Percentiles rank a stretch among this genome's conserved stretches.
These are phyloP conservation scores for Annulohypoxylon stygium DNA, from an alignment of 495 filamentous ascomycete genomes.

Conservation along the genomic window DNA sequence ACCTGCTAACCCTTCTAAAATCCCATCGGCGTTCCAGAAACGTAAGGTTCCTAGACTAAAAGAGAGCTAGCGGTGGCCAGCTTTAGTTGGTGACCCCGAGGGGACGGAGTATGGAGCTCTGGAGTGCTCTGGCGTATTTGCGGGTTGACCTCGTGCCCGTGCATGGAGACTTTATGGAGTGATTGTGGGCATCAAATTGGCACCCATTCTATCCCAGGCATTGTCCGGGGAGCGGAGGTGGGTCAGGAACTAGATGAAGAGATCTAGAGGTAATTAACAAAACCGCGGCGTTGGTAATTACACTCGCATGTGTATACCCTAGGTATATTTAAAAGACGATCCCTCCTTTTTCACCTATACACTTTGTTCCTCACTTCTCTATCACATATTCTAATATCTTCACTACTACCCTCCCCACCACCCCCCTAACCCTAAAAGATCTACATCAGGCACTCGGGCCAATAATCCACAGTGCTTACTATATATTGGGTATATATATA, in stretches of 20 bases:
- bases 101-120: slow-evolving; percentile 33
- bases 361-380: slow-evolving; percentile 9
- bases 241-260: slow-evolving; percentile 18
- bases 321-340: slow-evolving; percentile 33
- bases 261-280: slow-evolving; percentile 17
- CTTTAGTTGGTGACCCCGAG: slow-evolving; percentile 34
- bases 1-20: slow-evolving; percentile 20
- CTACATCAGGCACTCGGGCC: slow-evolving; percentile 14
- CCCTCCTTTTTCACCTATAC: slow-evolving; percentile 13
- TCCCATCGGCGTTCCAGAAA: slow-evolving; percentile 28
- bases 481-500: slow-evolving; percentile 3
- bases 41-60: slow-evolving; percentile 19
- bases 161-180: slow-evolving; percentile 39
- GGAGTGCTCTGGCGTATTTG: slow-evolving; percentile 45
- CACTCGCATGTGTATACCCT: slow-evolving; percentile 6
- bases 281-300: slow-evolving; percentile 23
- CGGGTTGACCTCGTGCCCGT: slow-evolving; percentile 40
- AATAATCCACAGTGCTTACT: slow-evolving; percentile 11
- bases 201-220: slow-evolving; percentile 2
- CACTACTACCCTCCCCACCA: slow-evolving; percentile 10
- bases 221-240: slow-evolving; percentile 44
- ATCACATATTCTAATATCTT: slow-evolving; percentile 13
- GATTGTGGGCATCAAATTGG: slow-evolving; percentile 23
- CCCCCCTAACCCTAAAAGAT: background rate
- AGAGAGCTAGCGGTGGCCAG: slow-evolving; percentile 16